These are phyloP conservation scores for Fusarium sp. DNA, from an alignment of 2,329 filamentous ascomycete species.

Conservation along the genomic window DNA sequence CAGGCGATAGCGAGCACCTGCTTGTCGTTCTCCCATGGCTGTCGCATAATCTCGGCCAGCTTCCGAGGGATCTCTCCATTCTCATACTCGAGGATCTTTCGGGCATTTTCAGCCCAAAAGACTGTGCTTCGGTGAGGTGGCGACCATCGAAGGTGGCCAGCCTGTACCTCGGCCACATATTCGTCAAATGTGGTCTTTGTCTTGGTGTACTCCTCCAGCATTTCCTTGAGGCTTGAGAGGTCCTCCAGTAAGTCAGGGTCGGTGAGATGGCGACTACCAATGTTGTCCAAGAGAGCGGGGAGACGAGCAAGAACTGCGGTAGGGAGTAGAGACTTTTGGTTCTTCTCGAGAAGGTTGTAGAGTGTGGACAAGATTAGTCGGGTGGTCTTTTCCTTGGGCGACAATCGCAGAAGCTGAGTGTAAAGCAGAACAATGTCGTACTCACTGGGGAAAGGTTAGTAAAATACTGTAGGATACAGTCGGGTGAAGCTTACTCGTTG, in stretches of 20 bases:
- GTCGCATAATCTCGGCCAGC: constrained; percentile 81
- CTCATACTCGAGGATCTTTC: constrained; percentile 83
- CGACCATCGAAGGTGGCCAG: constrained; percentile 90
- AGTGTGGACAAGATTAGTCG: constrained; percentile 88
- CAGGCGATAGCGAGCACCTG: constrained; percentile 91
- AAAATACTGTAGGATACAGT: neutral
- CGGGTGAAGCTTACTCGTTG: constrained; percentile 72
- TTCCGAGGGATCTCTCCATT: constrained; percentile 80
- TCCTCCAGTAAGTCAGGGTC: constrained; percentile 71
- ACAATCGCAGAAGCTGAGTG: constrained; percentile 88
- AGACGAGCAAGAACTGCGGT: constrained; percentile 86
- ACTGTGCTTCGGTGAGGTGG: constrained; percentile 85
- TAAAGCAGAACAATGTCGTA: constrained; percentile 92
- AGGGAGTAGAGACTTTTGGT: constrained; percentile 77
- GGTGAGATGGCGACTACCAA: constrained; percentile 67
- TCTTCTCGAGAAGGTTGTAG: constrained; percentile 77
- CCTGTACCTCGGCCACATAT: constrained; percentile 84
- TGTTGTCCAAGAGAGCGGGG: constrained; percentile 69
- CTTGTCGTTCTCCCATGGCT: constrained; percentile 79
- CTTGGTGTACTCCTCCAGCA: constrained; percentile 71
- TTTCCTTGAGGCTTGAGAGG: constrained; percentile 65
- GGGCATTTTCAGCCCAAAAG: constrained; percentile 93
- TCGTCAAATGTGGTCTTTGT: constrained; percentile 84
- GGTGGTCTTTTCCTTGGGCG: constrained; percentile 97
- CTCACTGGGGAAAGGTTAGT: constrained; percentile 61